phyloP scores from a whole-genome alignment of 2,329 filamentous ascomycete genomes.

The Apiospora rasikravindrae region DNA sequence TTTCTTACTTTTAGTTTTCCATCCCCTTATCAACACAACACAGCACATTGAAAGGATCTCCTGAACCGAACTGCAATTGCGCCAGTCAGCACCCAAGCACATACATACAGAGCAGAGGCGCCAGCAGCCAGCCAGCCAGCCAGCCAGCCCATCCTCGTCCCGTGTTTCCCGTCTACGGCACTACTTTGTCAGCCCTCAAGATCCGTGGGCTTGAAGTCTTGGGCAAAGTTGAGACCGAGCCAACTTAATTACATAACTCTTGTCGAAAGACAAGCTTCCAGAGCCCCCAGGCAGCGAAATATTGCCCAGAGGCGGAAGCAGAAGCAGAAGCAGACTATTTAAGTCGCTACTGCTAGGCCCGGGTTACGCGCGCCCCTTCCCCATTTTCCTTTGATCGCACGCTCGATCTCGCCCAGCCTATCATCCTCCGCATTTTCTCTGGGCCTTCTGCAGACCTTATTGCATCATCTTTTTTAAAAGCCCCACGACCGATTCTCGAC shows the following conservation, averaged over 20 bases:
- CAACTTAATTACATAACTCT: neutral
- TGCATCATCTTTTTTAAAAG: neutral
- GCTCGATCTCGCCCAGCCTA: slow-evolving; percentile 5
- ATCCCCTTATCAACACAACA: neutral
- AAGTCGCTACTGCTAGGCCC: neutral
- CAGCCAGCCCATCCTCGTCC: neutral
- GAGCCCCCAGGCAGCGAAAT: too few relatives aligned
- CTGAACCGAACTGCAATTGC: neutral
- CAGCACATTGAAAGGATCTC: neutral
- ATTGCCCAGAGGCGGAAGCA: neutral
- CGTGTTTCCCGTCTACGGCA: neutral
- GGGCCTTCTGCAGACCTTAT: neutral
- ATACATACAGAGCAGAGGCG: neutral
- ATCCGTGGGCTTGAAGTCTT: neutral
- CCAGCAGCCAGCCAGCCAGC: neutral
- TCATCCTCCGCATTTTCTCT: slow-evolving; percentile 4
- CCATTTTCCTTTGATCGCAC: neutral
- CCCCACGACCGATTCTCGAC: neutral
- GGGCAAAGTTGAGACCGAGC: neutral
- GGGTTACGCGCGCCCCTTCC: neutral
- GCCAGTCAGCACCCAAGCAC: neutral
- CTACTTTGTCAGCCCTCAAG: neutral
- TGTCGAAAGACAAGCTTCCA: neutral
- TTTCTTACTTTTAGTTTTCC: neutral
- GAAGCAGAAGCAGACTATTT: neutral